Conservation (phyloP, 306 rosid genomes). For the Alnus rubra region DNA sequence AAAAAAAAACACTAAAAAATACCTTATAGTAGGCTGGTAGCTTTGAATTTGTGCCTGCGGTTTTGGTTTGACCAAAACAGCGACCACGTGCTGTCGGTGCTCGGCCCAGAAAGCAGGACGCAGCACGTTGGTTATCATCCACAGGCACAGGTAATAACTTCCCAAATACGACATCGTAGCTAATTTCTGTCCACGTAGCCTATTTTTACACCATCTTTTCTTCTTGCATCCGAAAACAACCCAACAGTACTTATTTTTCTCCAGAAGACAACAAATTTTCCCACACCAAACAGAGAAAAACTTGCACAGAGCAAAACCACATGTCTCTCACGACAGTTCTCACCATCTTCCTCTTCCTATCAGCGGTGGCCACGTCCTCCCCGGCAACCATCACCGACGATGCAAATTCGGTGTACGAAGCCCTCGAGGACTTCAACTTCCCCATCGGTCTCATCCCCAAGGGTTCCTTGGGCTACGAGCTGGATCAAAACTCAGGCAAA, state of each 20-base stretch:
- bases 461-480: constrained; percentile 51
- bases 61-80: not conserved
- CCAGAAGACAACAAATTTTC: too few species aligned
- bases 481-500: constrained; percentile 47
- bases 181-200: not conserved
- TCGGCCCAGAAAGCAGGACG: not conserved
- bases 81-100: not conserved
- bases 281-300: not conserved
- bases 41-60: too few species aligned
- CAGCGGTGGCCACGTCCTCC: constrained; percentile 26
- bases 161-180: not conserved
- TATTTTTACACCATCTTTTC: not conserved
- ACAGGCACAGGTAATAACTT: not conserved
- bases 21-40: too few species aligned
- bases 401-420: constrained; percentile 52
- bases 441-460: constrained; percentile 78
- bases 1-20: too few species aligned
- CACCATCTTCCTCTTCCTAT: constrained; percentile 30
- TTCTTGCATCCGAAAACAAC: not conserved
- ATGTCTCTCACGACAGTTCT: constrained; percentile 37
- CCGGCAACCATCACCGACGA: not conserved
- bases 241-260: too few species aligned
- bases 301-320: not conserved
- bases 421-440: constrained; percentile 46
- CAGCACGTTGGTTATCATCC: not conserved